Percentiles rank a stretch among this genome's conserved stretches.
Conservation (phyloP, 345 rosid species). For the Acer negundo region DNA sequence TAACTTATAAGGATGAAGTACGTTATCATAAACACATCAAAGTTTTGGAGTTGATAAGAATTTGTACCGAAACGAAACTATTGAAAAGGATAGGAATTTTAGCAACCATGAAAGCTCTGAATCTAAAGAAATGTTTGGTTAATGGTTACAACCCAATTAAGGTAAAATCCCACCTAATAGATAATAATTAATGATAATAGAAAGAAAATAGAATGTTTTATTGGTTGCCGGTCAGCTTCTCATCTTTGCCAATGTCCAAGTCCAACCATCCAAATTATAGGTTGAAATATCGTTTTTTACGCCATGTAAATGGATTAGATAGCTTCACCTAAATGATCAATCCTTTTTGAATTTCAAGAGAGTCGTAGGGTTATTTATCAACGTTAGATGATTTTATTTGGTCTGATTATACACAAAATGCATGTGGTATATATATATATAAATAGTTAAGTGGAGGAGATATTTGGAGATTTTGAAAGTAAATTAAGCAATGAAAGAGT, state of each 20-base stretch:
- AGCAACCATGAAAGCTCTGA: not conserved
- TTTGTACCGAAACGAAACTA: not conserved
- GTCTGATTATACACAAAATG: no score
- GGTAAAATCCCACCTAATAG: conserved; percentile 16
- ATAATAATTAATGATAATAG: not conserved
- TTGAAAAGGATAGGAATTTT: not conserved
- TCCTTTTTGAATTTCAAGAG: not conserved
- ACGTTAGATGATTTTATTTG: no score
- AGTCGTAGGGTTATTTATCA: no score
- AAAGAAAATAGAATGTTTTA: conserved; percentile 12
- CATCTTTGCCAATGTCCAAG: conserved; percentile 4
- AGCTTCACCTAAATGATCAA: not conserved
- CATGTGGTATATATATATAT: no score
- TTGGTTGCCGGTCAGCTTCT: conserved; percentile 32
- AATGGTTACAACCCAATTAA: not conserved
- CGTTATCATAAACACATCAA: no score
- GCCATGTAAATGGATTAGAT: not conserved
- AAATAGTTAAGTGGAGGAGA: no score
- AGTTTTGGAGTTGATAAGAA: not conserved
- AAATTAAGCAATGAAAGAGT: not conserved
- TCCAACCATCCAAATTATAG: not conserved
- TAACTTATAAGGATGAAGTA: no score
- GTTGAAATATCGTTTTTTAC: conserved; percentile 1
- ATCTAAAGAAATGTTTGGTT: not conserved
- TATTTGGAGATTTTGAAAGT: not conserved